Evolutionary conservation across 495 filamentous ascomycete species (phyloP).

Genomic region (Penicillium samsonianum): DNA sequence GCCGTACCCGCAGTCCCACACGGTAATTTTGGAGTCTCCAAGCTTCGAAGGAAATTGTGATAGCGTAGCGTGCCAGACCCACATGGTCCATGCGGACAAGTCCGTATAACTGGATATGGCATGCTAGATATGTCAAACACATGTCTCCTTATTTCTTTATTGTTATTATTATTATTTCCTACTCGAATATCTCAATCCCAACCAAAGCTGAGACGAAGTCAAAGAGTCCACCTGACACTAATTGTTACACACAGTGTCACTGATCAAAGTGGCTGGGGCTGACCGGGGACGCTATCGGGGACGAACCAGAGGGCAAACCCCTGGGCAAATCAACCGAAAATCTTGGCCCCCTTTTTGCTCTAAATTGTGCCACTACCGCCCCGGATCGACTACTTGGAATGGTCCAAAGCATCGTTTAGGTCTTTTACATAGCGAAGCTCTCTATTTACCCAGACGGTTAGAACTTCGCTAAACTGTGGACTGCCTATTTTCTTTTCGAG

Average conservation of each 20-base stretch:
- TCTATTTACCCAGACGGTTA: not conserved
- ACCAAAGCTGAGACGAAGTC: conserved; percentile 7
- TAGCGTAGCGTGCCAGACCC: too few relatives aligned
- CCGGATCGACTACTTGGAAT: conserved; percentile 26
- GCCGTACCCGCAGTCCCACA: conserved; percentile 26
- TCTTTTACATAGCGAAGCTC: not conserved
- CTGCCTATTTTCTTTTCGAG: not conserved
- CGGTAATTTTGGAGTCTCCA: conserved; percentile 4
- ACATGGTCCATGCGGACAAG: conserved; percentile 12
- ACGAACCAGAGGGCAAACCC: conserved; percentile 23
- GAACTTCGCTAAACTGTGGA: conserved; percentile 1
- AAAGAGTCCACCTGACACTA: conserved; percentile 7
- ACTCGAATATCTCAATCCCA: not conserved
- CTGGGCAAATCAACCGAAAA: conserved; percentile 43
- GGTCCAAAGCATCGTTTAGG: conserved; percentile 8
- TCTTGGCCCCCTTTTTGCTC: conserved; percentile 25
- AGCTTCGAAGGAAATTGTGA: conserved; percentile 3
- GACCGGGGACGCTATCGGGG: conserved; percentile 5
- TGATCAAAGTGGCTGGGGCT: conserved; percentile 5
- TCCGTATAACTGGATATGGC: not conserved
- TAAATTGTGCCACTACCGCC: conserved; percentile 33
- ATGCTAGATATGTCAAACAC: not conserved
- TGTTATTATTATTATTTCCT: not conserved
- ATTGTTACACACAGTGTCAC: conserved; percentile 3
- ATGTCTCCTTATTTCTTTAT: too few relatives aligned